Conservation (phyloP, 495 filamentous ascomycete genomes). For the Tuber indicum region DNA sequence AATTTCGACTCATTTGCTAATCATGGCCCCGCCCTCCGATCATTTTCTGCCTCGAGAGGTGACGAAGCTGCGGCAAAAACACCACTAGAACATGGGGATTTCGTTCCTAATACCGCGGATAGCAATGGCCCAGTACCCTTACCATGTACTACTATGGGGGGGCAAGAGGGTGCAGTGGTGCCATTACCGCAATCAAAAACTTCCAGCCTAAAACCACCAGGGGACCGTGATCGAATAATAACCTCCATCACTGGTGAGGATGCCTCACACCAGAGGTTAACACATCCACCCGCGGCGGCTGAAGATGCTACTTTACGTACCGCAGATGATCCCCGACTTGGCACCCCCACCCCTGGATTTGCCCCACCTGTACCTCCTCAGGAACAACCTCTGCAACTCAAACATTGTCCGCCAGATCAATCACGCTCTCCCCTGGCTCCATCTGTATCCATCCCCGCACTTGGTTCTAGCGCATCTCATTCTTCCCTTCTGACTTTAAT, state of each 20-base stretch:
- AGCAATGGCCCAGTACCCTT: too few species aligned
- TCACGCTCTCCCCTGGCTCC: background rate
- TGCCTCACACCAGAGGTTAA: too few species aligned
- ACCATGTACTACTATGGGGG: fast-evolving
- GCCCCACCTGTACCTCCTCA: too few species aligned
- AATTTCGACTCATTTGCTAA: too few species aligned
- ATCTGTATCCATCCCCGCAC: background rate
- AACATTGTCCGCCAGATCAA: background rate
- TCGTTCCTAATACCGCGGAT: too few species aligned
- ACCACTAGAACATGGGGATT: too few species aligned
- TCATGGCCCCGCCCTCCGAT: too few species aligned
- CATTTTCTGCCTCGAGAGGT: too few species aligned
- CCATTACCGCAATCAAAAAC: background rate
- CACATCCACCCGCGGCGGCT: background rate
- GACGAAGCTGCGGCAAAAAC: too few species aligned
- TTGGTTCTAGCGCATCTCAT: background rate
- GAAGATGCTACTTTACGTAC: background rate
- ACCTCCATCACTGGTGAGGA: too few species aligned
- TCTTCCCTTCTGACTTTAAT: background rate
- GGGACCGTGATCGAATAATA: too few species aligned
- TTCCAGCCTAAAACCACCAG: background rate
- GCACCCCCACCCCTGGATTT: background rate
- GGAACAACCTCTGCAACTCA: background rate
- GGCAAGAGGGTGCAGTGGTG: background rate
- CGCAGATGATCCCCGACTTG: background rate